phyloP scores from a whole-genome alignment of 768 basidiomycete genomes.

The Lentinus tigrinus region DNA sequence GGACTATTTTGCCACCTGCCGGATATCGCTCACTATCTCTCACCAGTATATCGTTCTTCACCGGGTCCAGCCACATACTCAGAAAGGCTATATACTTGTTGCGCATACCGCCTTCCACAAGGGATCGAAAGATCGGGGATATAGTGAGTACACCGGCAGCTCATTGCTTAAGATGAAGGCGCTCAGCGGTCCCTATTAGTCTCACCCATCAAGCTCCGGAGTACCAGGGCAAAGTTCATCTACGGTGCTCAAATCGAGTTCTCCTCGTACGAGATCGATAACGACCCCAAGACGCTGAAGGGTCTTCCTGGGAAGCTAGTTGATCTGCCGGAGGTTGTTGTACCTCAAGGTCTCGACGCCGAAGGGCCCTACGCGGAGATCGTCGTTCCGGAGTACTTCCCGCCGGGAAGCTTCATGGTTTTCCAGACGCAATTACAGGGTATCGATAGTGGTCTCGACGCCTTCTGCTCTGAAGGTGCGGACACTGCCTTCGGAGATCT shows the following conservation, averaged over 20 bases:
- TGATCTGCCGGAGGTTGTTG: slow-evolving; percentile 57
- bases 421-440: slow-evolving; percentile 85
- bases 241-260: slow-evolving; percentile 77
- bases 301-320: slow-evolving; percentile 73
- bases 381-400: slow-evolving; percentile 82
- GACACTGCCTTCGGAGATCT: slow-evolving; percentile 72
- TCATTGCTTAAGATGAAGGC: not conserved
- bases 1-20: not conserved
- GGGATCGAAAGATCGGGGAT: slow-evolving; percentile 76
- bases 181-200: slow-evolving; percentile 47
- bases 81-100: slow-evolving; percentile 89
- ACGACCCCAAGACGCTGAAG: slow-evolving; percentile 52
- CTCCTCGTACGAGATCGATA: slow-evolving; percentile 51
- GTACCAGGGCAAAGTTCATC: slow-evolving; percentile 78
- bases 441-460: slow-evolving; percentile 68
- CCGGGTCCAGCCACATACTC: slow-evolving; percentile 85
- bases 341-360: slow-evolving; percentile 60
- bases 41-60: slow-evolving; percentile 88
- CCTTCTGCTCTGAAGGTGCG: slow-evolving; percentile 68
- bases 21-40: not conserved
- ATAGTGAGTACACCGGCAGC: slow-evolving; percentile 48
- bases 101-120: slow-evolving; percentile 92
- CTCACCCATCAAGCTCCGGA: slow-evolving; percentile 77
- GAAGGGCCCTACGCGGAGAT: slow-evolving; percentile 78
- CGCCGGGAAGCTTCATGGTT: slow-evolving; percentile 93